Evolutionary conservation across 768 basidiomycete genomes (phyloP), one percentile per base, ranked within the genome.

Genomic region (Pleurotus citrinopileatus): DNA sequence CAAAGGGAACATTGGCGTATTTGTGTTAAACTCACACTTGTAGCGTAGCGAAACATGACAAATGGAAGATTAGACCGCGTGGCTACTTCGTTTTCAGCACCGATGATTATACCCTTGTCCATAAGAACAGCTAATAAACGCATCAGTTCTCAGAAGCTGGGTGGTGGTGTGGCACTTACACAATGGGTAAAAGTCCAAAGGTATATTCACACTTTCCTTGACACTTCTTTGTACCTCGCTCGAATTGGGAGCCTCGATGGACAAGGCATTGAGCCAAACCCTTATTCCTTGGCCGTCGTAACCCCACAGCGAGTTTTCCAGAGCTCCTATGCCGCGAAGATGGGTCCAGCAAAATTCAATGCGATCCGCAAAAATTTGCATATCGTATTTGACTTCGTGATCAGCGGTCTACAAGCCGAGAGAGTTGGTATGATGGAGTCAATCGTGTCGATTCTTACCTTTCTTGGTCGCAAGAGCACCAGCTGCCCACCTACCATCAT

Each of bases 261-360:
- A 84, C 46, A 99, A 76, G 3, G 96, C 96, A 65, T 98, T 95
- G 22, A 99, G 74, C 97, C 97, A 99, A 13, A 98, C 86, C 26
- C 94, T 76, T 61, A 99, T 88, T 8, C 84, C 84, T 56, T 83
- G 78, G 2, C 94, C 96, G 59, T 98, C 96, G 67, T 92, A 99
- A 1, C 87, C 96, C 96, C 96, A 99, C 19, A 99, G 74, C 4
- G 95, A 98, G 70, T 99, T 99, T 66, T 98, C 96, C 43, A 99
- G 72, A 2, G 91, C 84, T 4, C 88, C 91, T 36, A 99, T 93
- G 1, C 96, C 96, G 34, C 89, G 84, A 38, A 99, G 76, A 74
- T 98, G 96, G 52, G 95, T 97, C 96, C 96, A 99, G 69, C 95
- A 99, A 64, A 97, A 94, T 65, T 99, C 96, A 59, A 98, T 91